Conservation (phyloP, 148 eudicot species). For the Rhododendron kiyosumense region DNA sequence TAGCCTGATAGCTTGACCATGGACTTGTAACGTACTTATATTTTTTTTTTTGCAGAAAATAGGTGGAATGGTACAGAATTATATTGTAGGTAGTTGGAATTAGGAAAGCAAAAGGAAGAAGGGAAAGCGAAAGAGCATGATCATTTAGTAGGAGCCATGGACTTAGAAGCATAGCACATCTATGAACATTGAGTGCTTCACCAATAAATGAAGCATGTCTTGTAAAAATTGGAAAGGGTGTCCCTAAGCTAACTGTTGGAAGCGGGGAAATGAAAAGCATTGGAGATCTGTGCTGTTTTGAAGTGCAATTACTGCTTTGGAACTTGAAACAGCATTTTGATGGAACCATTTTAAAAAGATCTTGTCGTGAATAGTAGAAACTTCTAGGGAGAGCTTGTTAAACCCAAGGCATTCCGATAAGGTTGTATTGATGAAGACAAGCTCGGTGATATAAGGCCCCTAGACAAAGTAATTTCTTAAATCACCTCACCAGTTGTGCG, state of each 20-base stretch:
- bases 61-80: not conserved
- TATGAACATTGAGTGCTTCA: not conserved
- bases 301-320: not conserved
- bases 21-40: not conserved
- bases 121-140: not conserved
- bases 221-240: not conserved
- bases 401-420: not conserved
- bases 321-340: not conserved
- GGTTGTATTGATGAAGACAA: not conserved
- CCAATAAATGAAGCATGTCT: not conserved
- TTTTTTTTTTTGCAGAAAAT: not conserved
- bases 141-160: not conserved
- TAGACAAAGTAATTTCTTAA: not conserved
- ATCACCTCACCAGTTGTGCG: not conserved
- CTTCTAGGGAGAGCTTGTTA: not conserved
- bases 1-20: not conserved
- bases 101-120: not conserved
- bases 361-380: not conserved
- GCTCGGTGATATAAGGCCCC: not conserved
- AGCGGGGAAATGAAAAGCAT: not conserved
- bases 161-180: not conserved
- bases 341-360: not conserved
- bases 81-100: not conserved
- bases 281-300: not conserved
- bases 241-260: not conserved